Evolutionary conservation across 2,329 filamentous ascomycete species (phyloP), one percentile per base, ranked within the genome.

Genomic region (Ascochyta lentis): DNA sequence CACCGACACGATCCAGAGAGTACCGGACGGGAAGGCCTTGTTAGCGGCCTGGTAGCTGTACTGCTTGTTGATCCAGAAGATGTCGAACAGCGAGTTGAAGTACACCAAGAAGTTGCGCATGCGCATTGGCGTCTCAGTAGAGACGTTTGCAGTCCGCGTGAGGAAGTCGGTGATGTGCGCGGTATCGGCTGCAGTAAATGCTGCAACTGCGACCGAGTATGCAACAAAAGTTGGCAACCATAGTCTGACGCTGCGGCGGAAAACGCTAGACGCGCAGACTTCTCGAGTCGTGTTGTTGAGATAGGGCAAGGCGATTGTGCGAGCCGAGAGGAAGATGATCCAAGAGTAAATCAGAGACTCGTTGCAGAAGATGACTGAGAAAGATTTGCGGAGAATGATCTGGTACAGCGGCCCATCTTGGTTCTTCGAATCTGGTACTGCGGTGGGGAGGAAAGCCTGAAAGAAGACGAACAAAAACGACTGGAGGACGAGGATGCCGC

Each of bases 341-440:
- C 75, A 77, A 22, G 76, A 77, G 65, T 78, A 78, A 48, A 82
- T 76, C 54, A 81, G 67, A 29, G 74, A 72, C 31, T 77, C 70
- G 56, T 81, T 80, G 77, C 78, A 80, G 54, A 80, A 74, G 4
- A 81, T 64, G 13, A 80, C 75, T 0, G 76, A 78, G 37, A 82
- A 68, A 2, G 77, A 73, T 53, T 81, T 79, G 44, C 79, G 76
- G 27, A 82, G 62, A 26, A 79, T 63, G 15, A 69, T 61, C 62
- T 80, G 77, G 53, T 78, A 79, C 12, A 63, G 48, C 2, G 76
- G 74, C 0, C 78, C 77, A n/a, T 69, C 46, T 9, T 67, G 59
- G 45, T 76, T 72, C n/a, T 65, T 64, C 3, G 73, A 74, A 44
- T 70, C 71, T 26, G 64, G 63, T 4, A 79, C 77, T 9, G 79